These are phyloP conservation scores for Penicillium sp. DNA, from an alignment of 2,329 filamentous ascomycete species.

Conservation along the genomic window DNA sequence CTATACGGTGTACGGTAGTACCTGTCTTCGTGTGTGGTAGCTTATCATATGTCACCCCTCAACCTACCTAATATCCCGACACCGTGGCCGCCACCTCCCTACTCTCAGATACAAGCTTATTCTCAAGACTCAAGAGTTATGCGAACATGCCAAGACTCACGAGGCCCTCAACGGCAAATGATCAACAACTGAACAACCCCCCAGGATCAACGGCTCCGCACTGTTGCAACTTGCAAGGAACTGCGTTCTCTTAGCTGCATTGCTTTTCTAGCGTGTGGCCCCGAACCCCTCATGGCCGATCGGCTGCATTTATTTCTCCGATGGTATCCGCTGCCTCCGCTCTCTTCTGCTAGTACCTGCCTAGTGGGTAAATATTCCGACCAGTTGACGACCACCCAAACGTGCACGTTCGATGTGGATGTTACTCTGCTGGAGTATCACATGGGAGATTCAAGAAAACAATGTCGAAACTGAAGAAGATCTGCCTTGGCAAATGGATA, in stretches of 20 bases:
- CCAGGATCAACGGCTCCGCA: conserved; percentile 1
- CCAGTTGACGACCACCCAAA: neutral
- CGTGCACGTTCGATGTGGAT: neutral
- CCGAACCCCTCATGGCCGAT: conserved; percentile 5
- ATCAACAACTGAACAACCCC: neutral
- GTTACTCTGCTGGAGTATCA: neutral
- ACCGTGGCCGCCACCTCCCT: neutral
- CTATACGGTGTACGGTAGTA: neutral
- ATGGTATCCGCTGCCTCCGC: neutral
- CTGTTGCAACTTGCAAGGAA: conserved; percentile 11
- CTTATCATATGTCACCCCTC: neutral
- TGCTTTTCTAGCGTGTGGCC: conserved; percentile 5
- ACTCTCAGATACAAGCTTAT: neutral
- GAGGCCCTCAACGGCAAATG: neutral
- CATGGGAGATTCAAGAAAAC: neutral
- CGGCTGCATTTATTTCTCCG: conserved; percentile 9
- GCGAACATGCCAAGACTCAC: conserved; percentile 1
- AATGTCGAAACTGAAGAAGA: neutral
- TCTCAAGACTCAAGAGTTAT: neutral
- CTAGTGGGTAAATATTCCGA: neutral
- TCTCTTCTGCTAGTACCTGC: neutral
- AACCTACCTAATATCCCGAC: no score
- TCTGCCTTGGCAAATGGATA: conserved; percentile 1
- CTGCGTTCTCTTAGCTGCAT: conserved; percentile 12
- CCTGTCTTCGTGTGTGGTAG: neutral